phyloP scores from a whole-genome alignment of 306 rosid species.

The Mimosa bimucronata region DNA sequence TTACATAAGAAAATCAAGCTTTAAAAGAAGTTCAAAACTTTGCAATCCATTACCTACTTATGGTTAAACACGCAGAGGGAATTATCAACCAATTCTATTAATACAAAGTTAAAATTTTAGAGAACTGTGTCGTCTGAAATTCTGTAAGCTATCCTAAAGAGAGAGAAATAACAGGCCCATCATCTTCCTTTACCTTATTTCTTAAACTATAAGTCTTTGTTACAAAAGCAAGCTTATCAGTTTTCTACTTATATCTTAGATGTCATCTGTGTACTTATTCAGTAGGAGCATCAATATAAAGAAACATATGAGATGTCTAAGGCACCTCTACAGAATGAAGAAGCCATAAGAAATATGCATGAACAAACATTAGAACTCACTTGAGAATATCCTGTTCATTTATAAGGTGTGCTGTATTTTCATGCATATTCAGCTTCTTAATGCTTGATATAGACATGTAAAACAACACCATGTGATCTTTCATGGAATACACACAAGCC shows the following conservation, averaged over 20 bases:
- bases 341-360: neutral
- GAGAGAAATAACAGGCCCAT: too few species aligned
- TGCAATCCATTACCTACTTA: too few species aligned
- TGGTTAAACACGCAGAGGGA: neutral
- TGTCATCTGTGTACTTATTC: neutral
- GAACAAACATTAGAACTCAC: neutral
- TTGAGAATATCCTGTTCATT: neutral
- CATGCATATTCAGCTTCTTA: neutral
- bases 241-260: neutral
- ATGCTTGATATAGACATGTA: neutral
- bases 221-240: neutral
- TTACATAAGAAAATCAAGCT: too few species aligned
- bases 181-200: too few species aligned
- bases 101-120: neutral
- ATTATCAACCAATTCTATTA: neutral
- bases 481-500: neutral
- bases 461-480: neutral
- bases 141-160: too few species aligned
- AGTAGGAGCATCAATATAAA: neutral
- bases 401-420: neutral
- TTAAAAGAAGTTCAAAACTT: too few species aligned
- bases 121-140: too few species aligned
- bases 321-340: neutral
- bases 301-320: neutral
- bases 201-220: neutral